Conservation (phyloP, 805 yeast genomes). For the Debaryomyces tyrocola region DNA sequence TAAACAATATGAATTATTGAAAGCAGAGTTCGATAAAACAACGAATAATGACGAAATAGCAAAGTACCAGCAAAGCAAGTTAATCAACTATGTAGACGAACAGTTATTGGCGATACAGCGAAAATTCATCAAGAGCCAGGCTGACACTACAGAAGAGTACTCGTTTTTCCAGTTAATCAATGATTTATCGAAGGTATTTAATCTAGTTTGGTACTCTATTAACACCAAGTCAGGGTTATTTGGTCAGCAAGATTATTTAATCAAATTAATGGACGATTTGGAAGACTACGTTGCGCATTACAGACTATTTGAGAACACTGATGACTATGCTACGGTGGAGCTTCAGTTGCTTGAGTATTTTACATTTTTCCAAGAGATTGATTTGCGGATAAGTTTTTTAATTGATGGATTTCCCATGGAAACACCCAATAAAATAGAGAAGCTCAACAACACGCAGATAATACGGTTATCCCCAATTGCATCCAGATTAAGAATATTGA, state of each 20-base stretch:
- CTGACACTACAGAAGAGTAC: conserved; percentile 23
- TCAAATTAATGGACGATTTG: conserved; percentile 35
- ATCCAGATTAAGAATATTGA: conserved; percentile 29
- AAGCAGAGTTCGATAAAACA: conserved; percentile 9
- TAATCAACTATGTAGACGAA: conserved; percentile 37
- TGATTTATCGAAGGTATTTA: conserved; percentile 26
- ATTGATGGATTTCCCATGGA: conserved; percentile 29
- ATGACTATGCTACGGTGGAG: conserved; percentile 8
- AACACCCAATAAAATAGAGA: conserved; percentile 1
- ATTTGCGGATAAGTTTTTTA: conserved; percentile 28
- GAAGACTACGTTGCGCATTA: conserved; percentile 40
- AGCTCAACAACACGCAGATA: conserved; percentile 29
- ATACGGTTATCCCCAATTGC: conserved; percentile 34
- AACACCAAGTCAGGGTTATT: conserved; percentile 19
- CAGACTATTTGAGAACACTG: conserved; percentile 11
- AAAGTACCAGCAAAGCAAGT: conserved; percentile 34
- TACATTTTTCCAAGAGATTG: conserved; percentile 29
- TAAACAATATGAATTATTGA: conserved; percentile 18
- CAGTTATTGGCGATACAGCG: conserved; percentile 34
- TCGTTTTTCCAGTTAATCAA: conserved; percentile 21
- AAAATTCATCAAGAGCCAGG: conserved; percentile 35
- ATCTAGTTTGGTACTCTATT: conserved; percentile 36
- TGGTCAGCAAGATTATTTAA: conserved; percentile 37
- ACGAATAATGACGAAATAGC: conserved; percentile 6
- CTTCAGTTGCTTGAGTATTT: conserved; percentile 18